These are phyloP conservation scores for Capsella bursapastoris DNA, from an alignment of 345 rosid species.

Conservation along the genomic window DNA sequence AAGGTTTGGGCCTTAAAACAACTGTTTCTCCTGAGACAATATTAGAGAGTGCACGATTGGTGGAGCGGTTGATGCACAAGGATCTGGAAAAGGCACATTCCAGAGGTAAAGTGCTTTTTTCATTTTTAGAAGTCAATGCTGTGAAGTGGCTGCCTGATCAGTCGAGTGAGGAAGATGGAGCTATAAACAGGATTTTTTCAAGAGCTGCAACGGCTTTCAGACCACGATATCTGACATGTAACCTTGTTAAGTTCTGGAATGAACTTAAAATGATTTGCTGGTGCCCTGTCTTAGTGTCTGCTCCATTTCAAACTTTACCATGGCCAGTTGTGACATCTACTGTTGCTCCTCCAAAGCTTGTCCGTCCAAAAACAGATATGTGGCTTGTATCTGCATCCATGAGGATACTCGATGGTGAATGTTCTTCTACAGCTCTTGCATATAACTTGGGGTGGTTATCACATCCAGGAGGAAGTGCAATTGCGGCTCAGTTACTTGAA, in stretches of 20 bases:
- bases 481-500: slow-evolving; percentile 97
- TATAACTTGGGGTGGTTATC: slow-evolving; percentile 90
- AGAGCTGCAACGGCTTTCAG: slow-evolving; percentile 87
- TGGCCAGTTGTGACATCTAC: slow-evolving; percentile 87
- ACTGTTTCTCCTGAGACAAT: slow-evolving; percentile 80
- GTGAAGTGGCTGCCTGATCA: slow-evolving; percentile 84
- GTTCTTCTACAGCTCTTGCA: slow-evolving; percentile 90
- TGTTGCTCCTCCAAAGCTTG: slow-evolving; percentile 97
- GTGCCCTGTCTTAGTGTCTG: slow-evolving; percentile 91
- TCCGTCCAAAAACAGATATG: slow-evolving; percentile 72
- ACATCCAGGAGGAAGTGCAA: slow-evolving; percentile 90
- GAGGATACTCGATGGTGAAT: slow-evolving; percentile 93
- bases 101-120: slow-evolving; percentile 81
- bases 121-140: slow-evolving; percentile 89
- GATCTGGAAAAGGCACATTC: slow-evolving; percentile 76
- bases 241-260: slow-evolving; percentile 85
- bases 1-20: slow-evolving; percentile 83
- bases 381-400: slow-evolving; percentile 98
- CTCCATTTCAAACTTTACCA: slow-evolving; percentile 83
- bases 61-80: slow-evolving; percentile 67
- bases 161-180: slow-evolving; percentile 64
- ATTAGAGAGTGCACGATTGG: slow-evolving; percentile 78
- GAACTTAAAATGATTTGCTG: slow-evolving; percentile 86
- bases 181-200: slow-evolving; percentile 73
- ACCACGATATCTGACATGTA: slow-evolving; percentile 74